A percentile compares a stretch with the other conserved stretches of the same genome.
Conservation (phyloP, 1,284 basidiomycete species). For the Tremellales sp. region DNA sequence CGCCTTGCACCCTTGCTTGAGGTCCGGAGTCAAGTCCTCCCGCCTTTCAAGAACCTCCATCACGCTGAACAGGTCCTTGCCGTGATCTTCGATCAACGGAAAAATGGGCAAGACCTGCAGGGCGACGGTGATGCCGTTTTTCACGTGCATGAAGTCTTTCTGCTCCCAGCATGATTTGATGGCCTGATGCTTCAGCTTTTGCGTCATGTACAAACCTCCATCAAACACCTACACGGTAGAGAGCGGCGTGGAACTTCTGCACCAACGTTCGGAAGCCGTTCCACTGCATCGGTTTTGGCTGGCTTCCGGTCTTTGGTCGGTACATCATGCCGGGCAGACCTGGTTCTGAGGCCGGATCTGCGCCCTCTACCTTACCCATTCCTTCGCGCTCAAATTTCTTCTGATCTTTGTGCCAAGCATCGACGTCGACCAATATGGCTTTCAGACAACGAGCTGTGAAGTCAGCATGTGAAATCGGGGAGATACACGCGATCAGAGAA, state of each 20-base stretch:
- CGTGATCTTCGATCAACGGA: constrained; percentile 60
- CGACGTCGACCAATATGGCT: constrained; percentile 69
- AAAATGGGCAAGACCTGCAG: constrained; percentile 85
- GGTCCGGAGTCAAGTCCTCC: constrained; percentile 36
- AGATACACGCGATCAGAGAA: not conserved
- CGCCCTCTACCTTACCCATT: constrained; percentile 37
- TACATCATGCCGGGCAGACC: constrained; percentile 59
- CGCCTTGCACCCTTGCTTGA: constrained; percentile 66
- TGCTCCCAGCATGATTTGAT: constrained; percentile 44
- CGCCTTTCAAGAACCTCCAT: constrained; percentile 70
- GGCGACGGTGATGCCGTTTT: constrained; percentile 83
- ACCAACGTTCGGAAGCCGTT: constrained; percentile 62
- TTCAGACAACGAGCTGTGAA: constrained; percentile 74
- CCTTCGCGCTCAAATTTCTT: constrained; percentile 49
- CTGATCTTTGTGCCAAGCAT: constrained; percentile 71
- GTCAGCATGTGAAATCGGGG: not conserved
- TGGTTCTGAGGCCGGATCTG: constrained; percentile 52
- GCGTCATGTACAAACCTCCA: not conserved
- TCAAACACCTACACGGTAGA: constrained; percentile 48
- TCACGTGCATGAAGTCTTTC: constrained; percentile 85
- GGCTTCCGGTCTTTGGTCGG: constrained; percentile 50
- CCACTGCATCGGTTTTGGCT: constrained; percentile 58
- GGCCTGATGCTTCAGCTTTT: constrained; percentile 55
- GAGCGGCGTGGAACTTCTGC: constrained; percentile 73
- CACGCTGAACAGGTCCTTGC: constrained; percentile 58